A percentile compares a stretch with the other conserved stretches of the same genome.
phyloP scores from a whole-genome alignment of 805 yeast species.

The Ogataea ganodermae region DNA sequence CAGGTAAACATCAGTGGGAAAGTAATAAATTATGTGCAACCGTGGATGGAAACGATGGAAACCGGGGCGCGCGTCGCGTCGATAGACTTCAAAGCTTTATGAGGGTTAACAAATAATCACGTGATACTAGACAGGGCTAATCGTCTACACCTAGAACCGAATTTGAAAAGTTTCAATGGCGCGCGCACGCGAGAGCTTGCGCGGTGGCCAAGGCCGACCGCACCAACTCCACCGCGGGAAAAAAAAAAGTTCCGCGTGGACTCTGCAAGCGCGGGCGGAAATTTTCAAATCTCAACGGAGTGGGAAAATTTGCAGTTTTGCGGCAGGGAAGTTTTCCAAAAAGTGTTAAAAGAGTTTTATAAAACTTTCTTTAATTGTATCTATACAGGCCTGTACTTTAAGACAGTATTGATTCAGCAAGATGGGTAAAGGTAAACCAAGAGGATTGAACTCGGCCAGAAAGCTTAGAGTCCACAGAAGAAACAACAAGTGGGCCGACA shows the following conservation, averaged over 20 bases:
- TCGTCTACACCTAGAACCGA: slow-evolving; percentile 1
- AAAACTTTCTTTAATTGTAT: slow-evolving; percentile 8
- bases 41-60: too few species aligned
- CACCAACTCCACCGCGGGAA: not conserved
- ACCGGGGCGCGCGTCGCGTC: too few species aligned
- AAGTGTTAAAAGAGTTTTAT: slow-evolving; percentile 5
- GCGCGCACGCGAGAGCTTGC: not conserved
- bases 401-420: slow-evolving; percentile 35
- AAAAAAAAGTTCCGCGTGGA: not conserved
- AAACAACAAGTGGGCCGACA: slow-evolving; percentile 99
- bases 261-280: slow-evolving; percentile 1
- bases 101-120: not conserved
- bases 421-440: slow-evolving; percentile 99
- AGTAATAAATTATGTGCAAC: too few species aligned
- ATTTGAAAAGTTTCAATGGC: not conserved
- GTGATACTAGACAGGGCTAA: not conserved
- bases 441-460: slow-evolving; percentile 99
- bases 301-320: slow-evolving; percentile 9
- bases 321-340: slow-evolving; percentile 6
- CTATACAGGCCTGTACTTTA: slow-evolving; percentile 5
- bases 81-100: too few species aligned
- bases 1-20: too few species aligned
- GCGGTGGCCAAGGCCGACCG: slow-evolving; percentile 1
- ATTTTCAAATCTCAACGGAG: slow-evolving; percentile 10
- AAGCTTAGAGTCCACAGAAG: slow-evolving; percentile 99